Base-by-base conservation (phyloP, 2,329 filamentous ascomycete genomes). In the Colletotrichum chlorophyti region DNA sequence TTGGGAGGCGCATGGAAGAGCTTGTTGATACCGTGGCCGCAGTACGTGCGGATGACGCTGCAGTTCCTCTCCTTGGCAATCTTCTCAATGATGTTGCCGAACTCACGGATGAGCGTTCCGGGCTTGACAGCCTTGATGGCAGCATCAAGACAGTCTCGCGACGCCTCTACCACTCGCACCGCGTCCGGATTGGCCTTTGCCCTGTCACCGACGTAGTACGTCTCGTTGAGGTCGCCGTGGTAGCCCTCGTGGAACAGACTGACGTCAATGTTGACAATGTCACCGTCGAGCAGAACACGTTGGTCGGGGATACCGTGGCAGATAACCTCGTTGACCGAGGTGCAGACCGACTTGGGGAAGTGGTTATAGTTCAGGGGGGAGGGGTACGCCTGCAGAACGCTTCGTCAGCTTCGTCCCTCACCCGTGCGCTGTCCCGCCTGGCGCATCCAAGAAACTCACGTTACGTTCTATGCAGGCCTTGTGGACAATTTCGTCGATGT, bases 261-360 rank as follows among this genome's bases (percentile, higher is more conserved):
- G 5, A 99, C 91, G 67, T 99, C 95, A 65, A 99, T 93, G 78
- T 99, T 99, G 69, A 99, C 79, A 64, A 99, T 98, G 69, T 99
- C 95, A 62, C 95, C 95, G 66, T 99, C 94, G 63, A 92, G 77
- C 1, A 99, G 83, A 7, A 90, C 82, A 53, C 95, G 87, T 72
- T 96, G 87, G 70, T 99, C 95, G 14, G 95, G 95, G 63, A 99
- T 99, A 50, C 95, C 95, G 80, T 99, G 95, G 79, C 95, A 99
- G 73, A 99, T 98, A 64, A 97, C 91, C 76, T 99, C 95, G 79
- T 99, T 99, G 46, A 91, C 78, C 3, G 94, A 98, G 3, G 94
- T 98, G 77, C 95, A 99, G 62, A 97, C 91, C 0, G 95, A 99
- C 79, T 99, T 99, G 64, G 95, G 95, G 77, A 98, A 99, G 74